These are phyloP conservation scores for Arxiozyma heterogenica DNA, from an alignment of 1,139 yeast species.

Conservation along the genomic window DNA sequence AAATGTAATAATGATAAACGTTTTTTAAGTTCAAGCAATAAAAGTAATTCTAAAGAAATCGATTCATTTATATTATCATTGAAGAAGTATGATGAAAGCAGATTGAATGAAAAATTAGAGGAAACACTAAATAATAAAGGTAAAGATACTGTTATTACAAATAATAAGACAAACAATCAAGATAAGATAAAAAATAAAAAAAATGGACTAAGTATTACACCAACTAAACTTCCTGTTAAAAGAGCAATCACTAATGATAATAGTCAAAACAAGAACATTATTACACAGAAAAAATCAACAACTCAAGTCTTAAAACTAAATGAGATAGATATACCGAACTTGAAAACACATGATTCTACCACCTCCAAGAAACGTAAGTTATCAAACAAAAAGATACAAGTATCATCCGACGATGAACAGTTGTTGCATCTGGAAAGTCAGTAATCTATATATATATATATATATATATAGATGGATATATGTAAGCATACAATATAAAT, in stretches of 20 bases:
- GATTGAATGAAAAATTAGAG: not conserved
- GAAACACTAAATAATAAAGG: not conserved
- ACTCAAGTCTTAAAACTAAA: not conserved
- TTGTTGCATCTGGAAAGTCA: not conserved
- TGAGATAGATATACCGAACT: not conserved
- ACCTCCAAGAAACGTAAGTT: conserved; percentile 7
- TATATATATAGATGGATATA: too few species aligned
- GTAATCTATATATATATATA: not conserved
- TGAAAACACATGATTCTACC: not conserved
- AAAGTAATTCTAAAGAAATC: not conserved
- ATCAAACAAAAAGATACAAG: conserved; percentile 6
- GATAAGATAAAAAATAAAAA: too few species aligned
- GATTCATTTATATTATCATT: not conserved
- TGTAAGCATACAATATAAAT: not conserved
- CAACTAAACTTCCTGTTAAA: not conserved
- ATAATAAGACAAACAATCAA: not conserved
- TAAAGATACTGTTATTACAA: not conserved
- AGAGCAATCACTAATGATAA: not conserved
- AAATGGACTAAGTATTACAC: not conserved
- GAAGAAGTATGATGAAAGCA: not conserved
- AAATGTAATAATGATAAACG: not conserved
- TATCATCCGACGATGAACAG: not conserved
- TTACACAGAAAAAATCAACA: not conserved
- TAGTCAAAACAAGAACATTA: too few species aligned
- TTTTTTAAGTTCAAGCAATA: not conserved